Percentiles rank a stretch among this genome's conserved stretches.
Conservation (phyloP, 2,329 filamentous ascomycete genomes). For the Didymella arachidicola region DNA sequence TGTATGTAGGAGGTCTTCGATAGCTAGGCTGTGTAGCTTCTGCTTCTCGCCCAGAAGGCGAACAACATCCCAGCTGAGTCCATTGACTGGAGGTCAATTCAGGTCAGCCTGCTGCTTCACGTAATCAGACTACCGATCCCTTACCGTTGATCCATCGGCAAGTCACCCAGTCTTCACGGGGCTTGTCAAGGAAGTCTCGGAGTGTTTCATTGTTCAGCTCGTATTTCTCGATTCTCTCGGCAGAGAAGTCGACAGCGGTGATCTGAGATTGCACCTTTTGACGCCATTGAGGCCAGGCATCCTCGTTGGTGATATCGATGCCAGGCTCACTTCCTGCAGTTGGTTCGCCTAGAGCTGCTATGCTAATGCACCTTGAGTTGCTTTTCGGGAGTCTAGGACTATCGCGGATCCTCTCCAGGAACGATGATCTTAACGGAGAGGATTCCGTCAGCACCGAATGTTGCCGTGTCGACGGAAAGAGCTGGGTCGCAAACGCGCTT, state of each 20-base stretch:
- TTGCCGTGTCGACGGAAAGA: neutral
- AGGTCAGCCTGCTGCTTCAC: neutral
- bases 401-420: neutral
- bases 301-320: slow-evolving; percentile 52
- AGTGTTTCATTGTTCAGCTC: slow-evolving; percentile 74
- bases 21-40: slow-evolving; percentile 77
- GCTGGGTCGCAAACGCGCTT: neutral
- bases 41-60: slow-evolving; percentile 78
- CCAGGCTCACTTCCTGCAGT: slow-evolving; percentile 49
- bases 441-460: neutral
- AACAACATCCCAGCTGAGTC: slow-evolving; percentile 92
- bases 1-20: slow-evolving; percentile 88
- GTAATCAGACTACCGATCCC: neutral
- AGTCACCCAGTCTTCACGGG: slow-evolving; percentile 71
- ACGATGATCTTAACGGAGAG: neutral
- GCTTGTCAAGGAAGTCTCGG: slow-evolving; percentile 68
- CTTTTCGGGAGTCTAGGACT: neutral
- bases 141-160: slow-evolving; percentile 95
- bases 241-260: slow-evolving; percentile 83
- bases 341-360: slow-evolving; percentile 14
- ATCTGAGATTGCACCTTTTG: slow-evolving; percentile 73
- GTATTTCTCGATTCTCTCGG: slow-evolving; percentile 70
- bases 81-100: slow-evolving; percentile 66
- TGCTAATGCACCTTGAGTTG: slow-evolving; percentile 5
- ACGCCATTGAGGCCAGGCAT: slow-evolving; percentile 44